phyloP scores from a whole-genome alignment of 768 basidiomycete genomes.

The Mycena maculata region DNA sequence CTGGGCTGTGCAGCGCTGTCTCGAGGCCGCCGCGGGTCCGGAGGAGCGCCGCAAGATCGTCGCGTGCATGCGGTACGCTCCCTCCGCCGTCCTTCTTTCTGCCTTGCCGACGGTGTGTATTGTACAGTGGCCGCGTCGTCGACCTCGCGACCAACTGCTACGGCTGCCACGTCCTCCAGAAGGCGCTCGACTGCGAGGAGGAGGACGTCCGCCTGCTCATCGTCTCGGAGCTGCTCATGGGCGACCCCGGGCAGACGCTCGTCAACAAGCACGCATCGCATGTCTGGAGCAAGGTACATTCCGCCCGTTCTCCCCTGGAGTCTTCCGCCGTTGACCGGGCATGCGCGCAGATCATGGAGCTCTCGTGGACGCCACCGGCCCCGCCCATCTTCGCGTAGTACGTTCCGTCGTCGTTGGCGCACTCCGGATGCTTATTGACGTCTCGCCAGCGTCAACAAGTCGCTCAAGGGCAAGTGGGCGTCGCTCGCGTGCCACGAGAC shows the following conservation, averaged over 20 bases:
- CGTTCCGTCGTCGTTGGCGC: slow-evolving; percentile 42
- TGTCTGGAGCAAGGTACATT: slow-evolving; percentile 87
- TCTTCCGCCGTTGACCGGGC: slow-evolving; percentile 21
- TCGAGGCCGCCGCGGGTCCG: slow-evolving; percentile 79
- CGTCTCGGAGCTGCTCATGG: slow-evolving; percentile 85
- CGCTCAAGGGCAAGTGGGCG: slow-evolving; percentile 90
- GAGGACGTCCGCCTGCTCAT: slow-evolving; percentile 81
- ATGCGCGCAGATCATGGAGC: slow-evolving; percentile 80
- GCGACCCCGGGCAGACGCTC: slow-evolving; percentile 87
- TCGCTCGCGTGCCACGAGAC: slow-evolving; percentile 91
- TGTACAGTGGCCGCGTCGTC: slow-evolving; percentile 78
- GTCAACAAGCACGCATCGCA: slow-evolving; percentile 93
- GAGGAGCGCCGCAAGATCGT: slow-evolving; percentile 87
- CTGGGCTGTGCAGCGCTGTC: slow-evolving; percentile 90
- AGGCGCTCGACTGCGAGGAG: slow-evolving; percentile 91
- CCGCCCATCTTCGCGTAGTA: slow-evolving; percentile 91
- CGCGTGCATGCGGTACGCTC: slow-evolving; percentile 81
- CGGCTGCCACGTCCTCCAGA: slow-evolving; percentile 90
- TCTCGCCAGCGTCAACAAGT: slow-evolving; percentile 79
- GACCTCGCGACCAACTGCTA: slow-evolving; percentile 92
- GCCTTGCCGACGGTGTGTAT: slow-evolving; percentile 16
- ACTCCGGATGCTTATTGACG: slow-evolving; percentile 10
- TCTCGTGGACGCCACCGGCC: slow-evolving; percentile 87
- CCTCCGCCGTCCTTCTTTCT: neutral
- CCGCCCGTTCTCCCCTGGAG: slow-evolving; percentile 1